Evolutionary conservation across 768 basidiomycete genomes (phyloP), one percentile per base, ranked within the genome.

Genomic region (Macrocybe gigantea): DNA sequence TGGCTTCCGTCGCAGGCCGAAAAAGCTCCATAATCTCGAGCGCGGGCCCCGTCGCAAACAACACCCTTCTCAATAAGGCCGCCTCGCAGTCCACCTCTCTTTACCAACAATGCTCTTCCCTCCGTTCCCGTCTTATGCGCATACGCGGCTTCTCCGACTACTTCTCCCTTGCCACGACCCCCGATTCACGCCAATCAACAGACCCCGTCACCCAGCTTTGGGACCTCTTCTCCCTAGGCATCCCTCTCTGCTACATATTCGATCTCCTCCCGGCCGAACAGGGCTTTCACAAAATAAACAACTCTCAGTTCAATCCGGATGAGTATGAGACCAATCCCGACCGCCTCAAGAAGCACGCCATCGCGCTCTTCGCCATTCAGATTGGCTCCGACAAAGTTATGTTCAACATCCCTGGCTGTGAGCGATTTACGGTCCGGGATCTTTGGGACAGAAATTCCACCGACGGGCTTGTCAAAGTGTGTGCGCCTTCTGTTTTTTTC

Each of bases 191-290:
- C 49, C 82, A 82, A 64, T 88, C 87, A 33, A 87, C 85, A 38
- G 93, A 97, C 70, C 91, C 93, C 34, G 95, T 99, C 58, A 85
- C 87, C 41, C 90, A 93, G 64, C 82, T 97, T 43, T 95, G 94
- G 85, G 89, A 92, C 61, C 83, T 89, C 62, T 89, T 99, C 69
- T 84, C 93, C 37, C 79, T 93, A 33, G 96, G 96, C 49, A 83
- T 91, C 41, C 85, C 93, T 39, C 86, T 98, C 56, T 95, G 93
- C 71, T 96, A 88, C 72, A 83, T 99, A 57, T 95, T 91, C 75
- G 95, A 99, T 69, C 83, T 88, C 64, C 83, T 97, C 48, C 85
- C 86, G 35, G 65, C 66, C 44, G 73, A 84, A 44, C 73, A 77
- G 47, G 80, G 79, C 32, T 79, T 78, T 59, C 73, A 65, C 43